Conservation (phyloP, 1,284 basidiomycete species). For the Rhodotorula sp. region DNA sequence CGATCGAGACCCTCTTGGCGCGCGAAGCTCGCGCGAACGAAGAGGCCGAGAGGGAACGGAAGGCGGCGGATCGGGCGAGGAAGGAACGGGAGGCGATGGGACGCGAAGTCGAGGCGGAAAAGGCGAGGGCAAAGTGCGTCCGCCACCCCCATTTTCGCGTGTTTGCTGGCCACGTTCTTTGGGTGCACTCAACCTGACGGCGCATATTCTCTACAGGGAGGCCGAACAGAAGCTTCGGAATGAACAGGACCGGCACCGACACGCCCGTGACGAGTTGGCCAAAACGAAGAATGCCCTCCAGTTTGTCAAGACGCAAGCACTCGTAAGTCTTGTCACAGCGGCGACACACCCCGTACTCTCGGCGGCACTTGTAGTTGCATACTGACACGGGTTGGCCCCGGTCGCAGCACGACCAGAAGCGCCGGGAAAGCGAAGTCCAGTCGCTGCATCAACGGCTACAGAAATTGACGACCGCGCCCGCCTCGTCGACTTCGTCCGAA, state of each 20-base stretch:
- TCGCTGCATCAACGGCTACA: constrained; percentile 24
- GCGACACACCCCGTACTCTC: too few relatives aligned
- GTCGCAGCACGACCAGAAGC: constrained; percentile 37
- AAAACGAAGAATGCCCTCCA: constrained; percentile 32
- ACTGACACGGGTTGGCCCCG: too few relatives aligned
- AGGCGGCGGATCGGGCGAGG: constrained; percentile 4
- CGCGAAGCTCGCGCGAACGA: constrained; percentile 12
- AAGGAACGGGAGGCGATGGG: constrained; percentile 11
- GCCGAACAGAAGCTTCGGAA: constrained; percentile 11
- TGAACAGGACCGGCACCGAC: constrained; percentile 25
- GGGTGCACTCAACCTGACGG: not conserved
- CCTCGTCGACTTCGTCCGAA: constrained; percentile 8
- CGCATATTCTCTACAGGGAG: not conserved
- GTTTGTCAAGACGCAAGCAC: constrained; percentile 34
- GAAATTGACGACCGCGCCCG: constrained; percentile 22
- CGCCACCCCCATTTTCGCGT: too few relatives aligned
- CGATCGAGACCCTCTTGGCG: constrained; percentile 11
- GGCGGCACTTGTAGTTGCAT: too few relatives aligned
- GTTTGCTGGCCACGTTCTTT: not conserved
- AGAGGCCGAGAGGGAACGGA: constrained; percentile 26
- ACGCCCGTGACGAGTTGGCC: constrained; percentile 23
- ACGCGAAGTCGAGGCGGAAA: constrained; percentile 26
- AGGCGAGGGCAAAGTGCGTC: constrained; percentile 30
- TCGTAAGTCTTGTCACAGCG: constrained; percentile 8
- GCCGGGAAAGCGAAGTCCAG: constrained; percentile 31